These are phyloP conservation scores for Collybia sordida DNA, from an alignment of 768 basidiomycete genomes.

Conservation along the genomic window DNA sequence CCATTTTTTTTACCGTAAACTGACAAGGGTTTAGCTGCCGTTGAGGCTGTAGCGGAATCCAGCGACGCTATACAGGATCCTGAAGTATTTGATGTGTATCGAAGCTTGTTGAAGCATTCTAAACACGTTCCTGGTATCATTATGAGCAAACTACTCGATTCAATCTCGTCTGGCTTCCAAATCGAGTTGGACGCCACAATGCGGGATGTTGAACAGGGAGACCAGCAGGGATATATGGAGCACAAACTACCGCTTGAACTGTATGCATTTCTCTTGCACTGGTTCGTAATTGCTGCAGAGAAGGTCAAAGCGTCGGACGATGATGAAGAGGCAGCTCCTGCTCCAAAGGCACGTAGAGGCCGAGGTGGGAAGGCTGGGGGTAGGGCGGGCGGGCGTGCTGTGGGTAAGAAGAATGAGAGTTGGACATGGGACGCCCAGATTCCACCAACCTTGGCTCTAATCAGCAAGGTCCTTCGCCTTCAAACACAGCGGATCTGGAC, in stretches of 20 bases:
- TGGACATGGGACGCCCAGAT: conserved; percentile 86
- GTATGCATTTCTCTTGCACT: conserved; percentile 89
- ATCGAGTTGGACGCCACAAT: conserved; percentile 71
- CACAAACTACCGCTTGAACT: conserved; percentile 84
- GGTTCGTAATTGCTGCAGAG: conserved; percentile 85
- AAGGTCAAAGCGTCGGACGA: conserved; percentile 60
- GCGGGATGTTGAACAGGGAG: conserved; percentile 69
- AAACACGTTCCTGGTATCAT: conserved; percentile 58
- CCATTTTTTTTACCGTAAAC: neutral
- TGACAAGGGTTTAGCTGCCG: conserved; percentile 52
- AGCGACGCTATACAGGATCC: conserved; percentile 70
- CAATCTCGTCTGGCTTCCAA: conserved; percentile 73
- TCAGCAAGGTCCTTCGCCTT: conserved; percentile 69
- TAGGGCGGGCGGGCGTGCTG: conserved; percentile 29
- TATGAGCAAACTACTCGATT: conserved; percentile 88
- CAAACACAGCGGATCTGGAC: conserved; percentile 85
- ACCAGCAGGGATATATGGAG: conserved; percentile 53
- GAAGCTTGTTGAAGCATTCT: conserved; percentile 78
- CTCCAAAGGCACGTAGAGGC: conserved; percentile 53
- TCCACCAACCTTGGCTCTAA: conserved; percentile 62
- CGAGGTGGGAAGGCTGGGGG: conserved; percentile 56
- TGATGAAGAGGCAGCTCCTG: conserved; percentile 37
- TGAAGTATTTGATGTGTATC: conserved; percentile 78
- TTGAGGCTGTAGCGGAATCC: conserved; percentile 76
- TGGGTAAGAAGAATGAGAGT: conserved; percentile 43